Evolutionary conservation across 306 rosid species (phyloP).

Genomic region (Lagenaria siceraria): DNA sequence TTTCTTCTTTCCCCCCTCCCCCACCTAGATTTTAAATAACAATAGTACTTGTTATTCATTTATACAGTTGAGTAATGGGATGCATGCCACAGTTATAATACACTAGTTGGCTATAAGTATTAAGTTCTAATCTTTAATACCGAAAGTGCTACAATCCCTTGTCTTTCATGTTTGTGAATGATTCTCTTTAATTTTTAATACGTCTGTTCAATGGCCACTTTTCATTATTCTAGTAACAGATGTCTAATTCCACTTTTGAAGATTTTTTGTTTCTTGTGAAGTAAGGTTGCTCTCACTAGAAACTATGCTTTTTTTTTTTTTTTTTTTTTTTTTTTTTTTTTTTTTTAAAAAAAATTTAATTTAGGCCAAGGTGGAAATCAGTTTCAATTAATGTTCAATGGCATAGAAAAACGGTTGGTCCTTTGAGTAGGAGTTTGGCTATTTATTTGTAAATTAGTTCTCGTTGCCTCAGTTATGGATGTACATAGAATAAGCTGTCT

Average conservation of each 20-base stretch:
- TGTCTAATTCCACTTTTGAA: background rate
- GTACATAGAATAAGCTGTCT: background rate
- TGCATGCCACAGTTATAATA: background rate
- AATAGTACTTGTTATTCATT: background rate
- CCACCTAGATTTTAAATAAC: background rate
- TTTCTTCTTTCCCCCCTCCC: too few relatives aligned
- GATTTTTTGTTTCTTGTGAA: too few relatives aligned
- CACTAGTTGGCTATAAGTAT: background rate
- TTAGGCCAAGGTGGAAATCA: background rate
- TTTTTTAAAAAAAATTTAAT: too few relatives aligned
- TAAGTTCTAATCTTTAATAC: background rate
- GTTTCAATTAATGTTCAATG: background rate
- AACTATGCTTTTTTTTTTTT: too few relatives aligned
- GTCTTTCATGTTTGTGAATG: background rate
- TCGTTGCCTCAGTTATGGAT: background rate
- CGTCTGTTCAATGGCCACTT: background rate
- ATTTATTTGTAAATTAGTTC: background rate
- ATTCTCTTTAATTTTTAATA: background rate
- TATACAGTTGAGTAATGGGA: too few relatives aligned
- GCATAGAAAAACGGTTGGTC: background rate
- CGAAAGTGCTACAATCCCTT: background rate
- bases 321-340: too few relatives aligned
- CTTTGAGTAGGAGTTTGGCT: background rate
- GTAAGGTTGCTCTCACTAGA: too few relatives aligned
- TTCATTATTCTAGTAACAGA: background rate